Evolutionary conservation across 805 yeast genomes (phyloP).

Genomic region (Ogataea siamensis): DNA sequence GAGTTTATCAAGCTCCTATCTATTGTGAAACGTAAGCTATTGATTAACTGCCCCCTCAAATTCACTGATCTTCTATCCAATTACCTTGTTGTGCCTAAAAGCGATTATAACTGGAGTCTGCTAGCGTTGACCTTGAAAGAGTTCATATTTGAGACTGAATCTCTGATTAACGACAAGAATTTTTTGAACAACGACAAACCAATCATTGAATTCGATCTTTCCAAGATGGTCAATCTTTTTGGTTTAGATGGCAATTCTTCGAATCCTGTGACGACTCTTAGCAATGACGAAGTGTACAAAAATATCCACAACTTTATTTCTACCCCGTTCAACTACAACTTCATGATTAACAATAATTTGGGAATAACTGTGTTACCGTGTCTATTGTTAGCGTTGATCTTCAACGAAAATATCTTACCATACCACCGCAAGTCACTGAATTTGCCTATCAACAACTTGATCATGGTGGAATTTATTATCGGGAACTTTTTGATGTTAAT

Average conservation of each 20-base stretch:
- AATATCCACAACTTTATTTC: constrained; percentile 24
- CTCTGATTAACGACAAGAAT: constrained; percentile 22
- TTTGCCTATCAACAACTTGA: constrained; percentile 34
- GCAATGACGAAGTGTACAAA: constrained; percentile 22
- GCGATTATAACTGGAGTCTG: constrained; percentile 43
- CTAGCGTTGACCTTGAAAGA: constrained; percentile 48
- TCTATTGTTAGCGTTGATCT: constrained; percentile 37
- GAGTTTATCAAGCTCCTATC: constrained; percentile 36
- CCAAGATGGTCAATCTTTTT: constrained; percentile 15
- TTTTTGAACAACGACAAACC: constrained; percentile 25
- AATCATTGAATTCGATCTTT: constrained; percentile 27
- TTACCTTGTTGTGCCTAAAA: constrained; percentile 43
- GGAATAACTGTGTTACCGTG: constrained; percentile 52
- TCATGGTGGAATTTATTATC: constrained; percentile 38
- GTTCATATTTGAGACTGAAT: constrained; percentile 32
- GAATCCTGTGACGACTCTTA: constrained; percentile 10
- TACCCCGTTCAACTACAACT: constrained; percentile 25
- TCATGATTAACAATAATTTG: constrained; percentile 47
- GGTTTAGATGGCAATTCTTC: constrained; percentile 19
- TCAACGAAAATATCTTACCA: constrained; percentile 28
- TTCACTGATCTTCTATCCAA: constrained; percentile 47
- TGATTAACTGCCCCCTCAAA: constrained; percentile 50
- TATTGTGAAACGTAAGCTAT: constrained; percentile 45
- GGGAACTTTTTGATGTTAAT: constrained; percentile 47
- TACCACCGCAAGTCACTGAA: constrained; percentile 30